These are phyloP conservation scores for Debaryomyces hansenii DNA, from an alignment of 805 yeast genomes.

Conservation along the genomic window DNA sequence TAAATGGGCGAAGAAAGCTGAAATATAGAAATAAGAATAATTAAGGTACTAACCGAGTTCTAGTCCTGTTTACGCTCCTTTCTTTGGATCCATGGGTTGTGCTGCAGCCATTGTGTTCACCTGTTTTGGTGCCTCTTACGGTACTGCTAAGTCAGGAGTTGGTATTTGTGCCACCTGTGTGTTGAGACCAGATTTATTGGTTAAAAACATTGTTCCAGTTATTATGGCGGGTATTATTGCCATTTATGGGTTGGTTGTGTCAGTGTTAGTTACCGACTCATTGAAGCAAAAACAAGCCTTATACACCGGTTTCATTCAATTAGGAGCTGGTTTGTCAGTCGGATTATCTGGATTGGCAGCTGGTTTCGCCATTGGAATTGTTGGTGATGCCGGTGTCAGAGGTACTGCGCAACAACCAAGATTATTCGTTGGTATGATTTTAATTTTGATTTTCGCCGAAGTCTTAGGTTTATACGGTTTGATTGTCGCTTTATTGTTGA, in stretches of 20 bases:
- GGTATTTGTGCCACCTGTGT: conserved; percentile 99
- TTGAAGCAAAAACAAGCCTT: conserved; percentile 88
- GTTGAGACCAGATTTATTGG: conserved; percentile 92
- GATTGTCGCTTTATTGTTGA: conserved; percentile 95
- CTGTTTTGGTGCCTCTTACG: conserved; percentile 98
- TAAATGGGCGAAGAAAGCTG: no score
- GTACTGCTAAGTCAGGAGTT: conserved; percentile 99
- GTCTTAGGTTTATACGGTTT: conserved; percentile 98
- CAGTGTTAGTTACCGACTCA: conserved; percentile 89
- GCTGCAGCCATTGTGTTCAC: conserved; percentile 99
- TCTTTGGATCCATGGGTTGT: conserved; percentile 99
- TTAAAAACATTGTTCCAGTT: conserved; percentile 93
- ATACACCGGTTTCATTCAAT: conserved; percentile 95
- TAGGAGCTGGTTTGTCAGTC: conserved; percentile 97
- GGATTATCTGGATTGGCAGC: conserved; percentile 98
- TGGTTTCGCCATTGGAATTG: conserved; percentile 98
- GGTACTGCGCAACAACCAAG: conserved; percentile 98
- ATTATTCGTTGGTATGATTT: conserved; percentile 96
- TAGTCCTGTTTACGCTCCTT: conserved; percentile 86
- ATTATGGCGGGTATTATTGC: conserved; percentile 99
- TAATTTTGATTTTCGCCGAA: conserved; percentile 98
- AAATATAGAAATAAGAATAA: not conserved
- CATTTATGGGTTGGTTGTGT: conserved; percentile 95
- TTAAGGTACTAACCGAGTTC: conserved; percentile 15
- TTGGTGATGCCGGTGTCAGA: conserved; percentile 99